A percentile compares a stretch with the other conserved stretches of the same genome.
Conservation (phyloP, 2,329 filamentous ascomycete species). For the Fusarium vanettenii region DNA sequence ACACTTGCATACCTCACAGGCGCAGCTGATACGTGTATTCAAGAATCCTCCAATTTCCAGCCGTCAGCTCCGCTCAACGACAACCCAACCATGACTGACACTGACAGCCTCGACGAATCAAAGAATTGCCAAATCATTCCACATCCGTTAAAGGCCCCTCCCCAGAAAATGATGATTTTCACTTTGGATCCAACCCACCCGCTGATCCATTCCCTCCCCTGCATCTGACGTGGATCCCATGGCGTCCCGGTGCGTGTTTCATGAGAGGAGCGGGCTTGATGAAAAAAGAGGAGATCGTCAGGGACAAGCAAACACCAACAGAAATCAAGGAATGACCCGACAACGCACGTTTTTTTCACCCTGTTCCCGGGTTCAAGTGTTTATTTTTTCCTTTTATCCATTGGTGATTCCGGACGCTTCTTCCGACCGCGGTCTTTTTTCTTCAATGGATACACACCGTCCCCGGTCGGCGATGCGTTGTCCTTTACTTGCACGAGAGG, state of each 20-base stretch:
- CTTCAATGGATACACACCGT: not conserved
- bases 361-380: slow-evolving; percentile 8
- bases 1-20: slow-evolving; percentile 8
- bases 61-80: slow-evolving; percentile 17
- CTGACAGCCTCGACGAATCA: slow-evolving; percentile 21
- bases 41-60: slow-evolving; percentile 24
- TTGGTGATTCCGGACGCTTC: slow-evolving; percentile 3
- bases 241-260: slow-evolving; percentile 40
- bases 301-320: slow-evolving; percentile 32
- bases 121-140: slow-evolving; percentile 10
- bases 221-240: slow-evolving; percentile 42
- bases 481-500: not conserved
- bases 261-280: slow-evolving; percentile 10
- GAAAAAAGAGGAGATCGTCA: slow-evolving; percentile 37
- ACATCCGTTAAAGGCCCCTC: not conserved
- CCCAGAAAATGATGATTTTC: slow-evolving; percentile 17
- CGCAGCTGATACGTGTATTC: slow-evolving; percentile 12
- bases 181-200: not conserved
- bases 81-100: not conserved
- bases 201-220: slow-evolving; percentile 29
- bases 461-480: not conserved
- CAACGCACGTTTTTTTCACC: slow-evolving; percentile 5
- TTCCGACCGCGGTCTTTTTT: not conserved
- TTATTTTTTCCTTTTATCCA: not conserved
- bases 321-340: slow-evolving; percentile 24